phyloP scores from a whole-genome alignment of 2,329 filamentous ascomycete genomes.

The Trichoderma sp. region DNA sequence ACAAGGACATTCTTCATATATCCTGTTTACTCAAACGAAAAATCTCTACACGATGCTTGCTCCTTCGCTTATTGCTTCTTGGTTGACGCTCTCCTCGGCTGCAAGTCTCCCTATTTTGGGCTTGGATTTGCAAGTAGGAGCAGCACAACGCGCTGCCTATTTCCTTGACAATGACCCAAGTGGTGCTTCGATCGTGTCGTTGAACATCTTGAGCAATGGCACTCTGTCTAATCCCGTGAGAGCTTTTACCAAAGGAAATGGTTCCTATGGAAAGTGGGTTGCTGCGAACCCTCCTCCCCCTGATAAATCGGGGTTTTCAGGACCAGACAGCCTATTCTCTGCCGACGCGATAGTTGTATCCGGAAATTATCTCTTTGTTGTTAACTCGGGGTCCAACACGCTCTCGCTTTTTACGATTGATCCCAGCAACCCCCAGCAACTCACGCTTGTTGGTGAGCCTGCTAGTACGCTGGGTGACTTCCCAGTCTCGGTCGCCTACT shows the following conservation, averaged over 20 bases:
- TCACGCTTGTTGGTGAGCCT: background rate
- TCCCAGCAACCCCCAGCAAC: background rate
- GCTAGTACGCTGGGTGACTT: background rate
- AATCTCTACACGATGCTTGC: background rate
- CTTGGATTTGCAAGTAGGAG: background rate
- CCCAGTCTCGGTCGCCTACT: background rate
- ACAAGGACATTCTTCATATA: background rate
- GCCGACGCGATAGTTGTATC: background rate
- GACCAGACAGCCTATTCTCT: background rate
- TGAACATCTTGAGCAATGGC: background rate
- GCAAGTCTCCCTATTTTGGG: background rate
- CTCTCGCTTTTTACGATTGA: background rate
- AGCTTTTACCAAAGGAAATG: background rate
- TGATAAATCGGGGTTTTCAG: background rate
- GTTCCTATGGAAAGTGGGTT: background rate
- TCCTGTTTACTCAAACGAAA: background rate
- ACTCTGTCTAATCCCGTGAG: background rate
- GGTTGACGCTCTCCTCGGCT: background rate
- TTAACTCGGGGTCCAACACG: background rate
- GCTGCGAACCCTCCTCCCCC: background rate
- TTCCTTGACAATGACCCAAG: background rate
- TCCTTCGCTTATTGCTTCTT: background rate
- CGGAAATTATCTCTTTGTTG: background rate
- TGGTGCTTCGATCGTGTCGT: background rate
- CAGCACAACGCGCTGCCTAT: constrained; percentile 1